Percentiles rank a stretch among this genome's conserved stretches.
Evolutionary conservation across 352 stramenopile species (phyloP).

Genomic region (Phytophthora aleatoria): DNA sequence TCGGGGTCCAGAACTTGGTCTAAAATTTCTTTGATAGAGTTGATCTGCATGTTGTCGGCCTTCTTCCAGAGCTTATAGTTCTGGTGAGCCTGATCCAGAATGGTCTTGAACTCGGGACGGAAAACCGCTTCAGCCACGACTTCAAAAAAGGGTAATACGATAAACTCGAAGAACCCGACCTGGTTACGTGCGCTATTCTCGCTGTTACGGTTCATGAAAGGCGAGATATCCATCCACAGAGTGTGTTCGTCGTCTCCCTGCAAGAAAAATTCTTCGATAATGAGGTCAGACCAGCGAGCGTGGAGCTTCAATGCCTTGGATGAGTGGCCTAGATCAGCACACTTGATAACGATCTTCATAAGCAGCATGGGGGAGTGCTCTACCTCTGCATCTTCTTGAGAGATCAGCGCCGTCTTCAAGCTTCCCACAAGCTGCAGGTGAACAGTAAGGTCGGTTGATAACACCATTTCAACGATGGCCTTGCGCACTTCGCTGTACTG

Average conservation of each 20-base stretch:
- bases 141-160: slow-evolving; percentile 84
- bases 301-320: slow-evolving; percentile 84
- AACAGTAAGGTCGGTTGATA: slow-evolving; percentile 83
- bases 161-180: slow-evolving; percentile 88
- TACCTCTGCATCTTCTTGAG: slow-evolving; percentile 72
- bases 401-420: slow-evolving; percentile 82
- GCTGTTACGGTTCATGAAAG: slow-evolving; percentile 92
- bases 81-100: slow-evolving; percentile 78
- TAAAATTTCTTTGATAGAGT: slow-evolving; percentile 85
- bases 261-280: slow-evolving; percentile 95
- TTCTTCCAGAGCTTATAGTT: slow-evolving; percentile 89
- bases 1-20: slow-evolving; percentile 74
- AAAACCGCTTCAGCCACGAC: slow-evolving; percentile 81
- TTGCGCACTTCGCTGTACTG: slow-evolving; percentile 76
- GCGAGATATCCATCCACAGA: slow-evolving; percentile 87
- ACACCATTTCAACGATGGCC: slow-evolving; percentile 86
- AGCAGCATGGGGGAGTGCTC: slow-evolving; percentile 82
- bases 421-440: slow-evolving; percentile 82
- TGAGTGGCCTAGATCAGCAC: slow-evolving; percentile 93
- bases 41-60: slow-evolving; percentile 79
- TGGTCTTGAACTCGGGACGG: slow-evolving; percentile 75
- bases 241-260: slow-evolving; percentile 94
- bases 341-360: slow-evolving; percentile 90
- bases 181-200: slow-evolving; percentile 89
- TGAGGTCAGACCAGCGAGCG: slow-evolving; percentile 90